Evolutionary conservation across 169 alveolate genomes (phyloP).

Genomic region (Babesia bigemina): DNA sequence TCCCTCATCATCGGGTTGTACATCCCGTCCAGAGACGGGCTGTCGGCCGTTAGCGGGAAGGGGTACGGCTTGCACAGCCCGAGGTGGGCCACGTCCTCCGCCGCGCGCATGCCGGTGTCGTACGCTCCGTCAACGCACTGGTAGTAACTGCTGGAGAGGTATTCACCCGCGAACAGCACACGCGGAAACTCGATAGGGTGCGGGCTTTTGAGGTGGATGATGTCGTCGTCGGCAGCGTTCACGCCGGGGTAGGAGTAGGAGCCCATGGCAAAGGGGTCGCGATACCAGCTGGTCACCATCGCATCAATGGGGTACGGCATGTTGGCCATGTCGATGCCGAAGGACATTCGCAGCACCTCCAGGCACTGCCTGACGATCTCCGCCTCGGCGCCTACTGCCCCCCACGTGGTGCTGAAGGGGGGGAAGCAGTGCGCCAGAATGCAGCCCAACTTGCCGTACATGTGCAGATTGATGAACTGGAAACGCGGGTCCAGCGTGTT

Average conservation of each 20-base stretch:
- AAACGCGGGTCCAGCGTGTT: constrained; percentile 75
- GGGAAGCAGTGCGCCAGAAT: constrained; percentile 79
- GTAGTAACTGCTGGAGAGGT: constrained; percentile 72
- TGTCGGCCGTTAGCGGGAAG: constrained; percentile 12
- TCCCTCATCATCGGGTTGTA: constrained; percentile 52
- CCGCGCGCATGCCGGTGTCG: constrained; percentile 81
- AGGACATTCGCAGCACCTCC: constrained; percentile 64
- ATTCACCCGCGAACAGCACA: constrained; percentile 78
- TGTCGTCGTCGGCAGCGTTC: constrained; percentile 74
- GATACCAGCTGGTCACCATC: constrained; percentile 74
- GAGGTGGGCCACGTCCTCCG: constrained; percentile 77
- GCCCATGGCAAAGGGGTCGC: constrained; percentile 74
- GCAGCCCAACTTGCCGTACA: constrained; percentile 77
- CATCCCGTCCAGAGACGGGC: constrained; percentile 65
- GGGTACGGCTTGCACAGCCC: constrained; percentile 63
- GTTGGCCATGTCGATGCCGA: constrained; percentile 48
- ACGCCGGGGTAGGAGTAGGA: constrained; percentile 76
- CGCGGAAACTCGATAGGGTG: constrained; percentile 73
- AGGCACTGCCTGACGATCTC: constrained; percentile 71
- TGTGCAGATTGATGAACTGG: constrained; percentile 75
- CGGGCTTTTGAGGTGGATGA: constrained; percentile 75
- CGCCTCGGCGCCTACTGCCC: constrained; percentile 50
- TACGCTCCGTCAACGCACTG: constrained; percentile 81
- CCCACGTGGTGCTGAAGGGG: constrained; percentile 73
- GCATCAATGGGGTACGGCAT: constrained; percentile 73